Evolutionary conservation across 2,329 filamentous ascomycete genomes (phyloP), one percentile per base, ranked within the genome.

Genomic region (Xylaria sp.): DNA sequence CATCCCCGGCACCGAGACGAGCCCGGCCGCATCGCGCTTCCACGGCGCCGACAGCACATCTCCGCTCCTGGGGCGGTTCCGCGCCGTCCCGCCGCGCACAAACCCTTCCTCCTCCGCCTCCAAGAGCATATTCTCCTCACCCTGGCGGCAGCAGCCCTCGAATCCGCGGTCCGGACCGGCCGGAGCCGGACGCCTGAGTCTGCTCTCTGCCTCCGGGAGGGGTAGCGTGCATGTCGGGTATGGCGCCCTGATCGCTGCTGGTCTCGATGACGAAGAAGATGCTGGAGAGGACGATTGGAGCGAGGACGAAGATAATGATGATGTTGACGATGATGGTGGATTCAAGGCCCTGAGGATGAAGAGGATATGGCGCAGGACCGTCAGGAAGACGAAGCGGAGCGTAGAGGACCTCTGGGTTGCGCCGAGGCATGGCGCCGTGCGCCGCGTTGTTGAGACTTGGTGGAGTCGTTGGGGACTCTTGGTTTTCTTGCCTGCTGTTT

Each of bases 21-120:
- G 67, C 47, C 73, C 74, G 74, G 50, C 63, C 36, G 59, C 64
- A 11, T 81, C 82, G 68, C 83, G 83, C 59, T 78, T 80, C 68
- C 83, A 83, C 65, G 76, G 79, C 61, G 78, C 76, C 66, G 82
- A 81, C 75, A 81, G 85, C 74, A 81, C 86, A 50, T 87, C 88
- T 19, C 88, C 89, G 27, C 80, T 90, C 8, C 85, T 91, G 1
- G 89, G 89, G 69, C 87, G 89, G 47, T 91, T 89, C 79, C 87
- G 89, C 69, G 89, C 89, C 67, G 87, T 91, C 32, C 71, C 74
- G 56, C 67, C 64, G 30, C 64, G 64, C 53, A 27, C 78, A 76
- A 57, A 67, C 1, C 53, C 62, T 36, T 24, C 63, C 11, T 51
- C 58, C 4, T 24, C 63, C 11, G 34, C 58, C 4, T 30, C 24